Conservation (phyloP, 2,329 filamentous ascomycete genomes). For the Torrubiella hemipterigena region DNA sequence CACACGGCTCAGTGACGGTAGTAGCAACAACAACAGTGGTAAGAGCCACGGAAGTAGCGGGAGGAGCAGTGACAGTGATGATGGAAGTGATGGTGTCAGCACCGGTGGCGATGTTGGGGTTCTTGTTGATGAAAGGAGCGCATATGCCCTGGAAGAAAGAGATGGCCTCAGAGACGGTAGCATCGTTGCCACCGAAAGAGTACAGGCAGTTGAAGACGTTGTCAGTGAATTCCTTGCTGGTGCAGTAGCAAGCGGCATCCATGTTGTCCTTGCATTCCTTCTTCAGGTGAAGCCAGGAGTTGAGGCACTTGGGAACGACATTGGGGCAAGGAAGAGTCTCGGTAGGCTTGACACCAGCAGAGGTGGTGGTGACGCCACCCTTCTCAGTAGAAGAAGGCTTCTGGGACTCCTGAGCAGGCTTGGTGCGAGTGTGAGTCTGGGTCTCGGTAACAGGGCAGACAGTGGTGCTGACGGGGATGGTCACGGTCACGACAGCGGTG, state of each 20-base stretch:
- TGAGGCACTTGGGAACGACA: constrained; percentile 77
- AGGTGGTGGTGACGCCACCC: constrained; percentile 16
- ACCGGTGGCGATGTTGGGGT: constrained; percentile 76
- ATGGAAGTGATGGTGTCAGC: constrained; percentile 53
- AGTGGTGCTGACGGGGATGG: constrained; percentile 45
- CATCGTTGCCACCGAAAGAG: constrained; percentile 56
- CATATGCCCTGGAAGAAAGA: constrained; percentile 89
- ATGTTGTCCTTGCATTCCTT: constrained; percentile 69
- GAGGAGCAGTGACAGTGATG: constrained; percentile 40
- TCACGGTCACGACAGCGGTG: constrained; percentile 37
- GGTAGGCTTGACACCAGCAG: constrained; percentile 10
- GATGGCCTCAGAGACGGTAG: constrained; percentile 58
- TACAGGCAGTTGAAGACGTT: constrained; percentile 74
- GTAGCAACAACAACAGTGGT: constrained; percentile 38
- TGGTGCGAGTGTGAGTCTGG: constrained; percentile 23
- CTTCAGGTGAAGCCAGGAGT: constrained; percentile 71
- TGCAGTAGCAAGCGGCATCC: constrained; percentile 79
- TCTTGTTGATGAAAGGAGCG: constrained; percentile 57
- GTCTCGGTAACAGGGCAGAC: constrained; percentile 50
- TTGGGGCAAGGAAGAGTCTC: constrained; percentile 44
- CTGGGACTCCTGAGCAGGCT: constrained; percentile 7
- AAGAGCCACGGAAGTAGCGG: constrained; percentile 29
- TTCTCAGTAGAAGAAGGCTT: constrained; percentile 15
- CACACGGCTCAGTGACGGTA: constrained; percentile 37
- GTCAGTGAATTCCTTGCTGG: constrained; percentile 60